These are phyloP conservation scores for Cladosporium sp. DNA, from an alignment of 2,329 filamentous ascomycete genomes.

Conservation along the genomic window DNA sequence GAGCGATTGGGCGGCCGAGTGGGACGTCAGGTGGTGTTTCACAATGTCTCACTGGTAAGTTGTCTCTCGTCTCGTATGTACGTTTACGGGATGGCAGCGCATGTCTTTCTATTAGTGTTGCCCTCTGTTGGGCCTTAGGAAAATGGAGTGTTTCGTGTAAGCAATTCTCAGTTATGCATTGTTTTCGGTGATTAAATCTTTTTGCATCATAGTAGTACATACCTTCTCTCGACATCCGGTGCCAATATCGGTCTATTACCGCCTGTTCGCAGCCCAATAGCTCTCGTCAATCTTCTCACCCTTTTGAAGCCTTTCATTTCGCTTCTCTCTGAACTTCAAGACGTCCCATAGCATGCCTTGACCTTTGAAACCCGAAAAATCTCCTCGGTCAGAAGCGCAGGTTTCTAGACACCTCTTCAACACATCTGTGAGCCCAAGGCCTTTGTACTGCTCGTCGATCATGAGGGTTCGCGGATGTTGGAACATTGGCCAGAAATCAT, in stretches of 20 bases:
- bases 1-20: not conserved
- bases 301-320: not conserved
- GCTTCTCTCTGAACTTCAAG: not conserved
- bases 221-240: not conserved
- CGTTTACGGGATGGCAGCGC: not conserved
- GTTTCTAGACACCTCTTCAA: not conserved
- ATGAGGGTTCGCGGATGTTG: not conserved
- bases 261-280: not conserved
- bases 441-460: not conserved
- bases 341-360: not conserved
- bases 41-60: not conserved
- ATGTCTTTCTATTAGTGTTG: not conserved
- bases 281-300: not conserved
- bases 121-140: not conserved
- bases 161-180: not conserved
- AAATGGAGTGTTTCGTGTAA: not conserved
- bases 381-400: not conserved
- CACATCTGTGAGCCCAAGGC: not conserved
- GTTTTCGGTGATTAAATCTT: not conserved
- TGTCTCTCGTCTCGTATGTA: not conserved
- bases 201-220: not conserved
- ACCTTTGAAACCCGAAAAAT: not conserved
- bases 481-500: not conserved
- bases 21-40: not conserved
- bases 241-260: not conserved